Evolutionary conservation across 179 eudicot species (phyloP), one percentile per base, ranked within the genome.

Genomic region (Silene vulgaris): DNA sequence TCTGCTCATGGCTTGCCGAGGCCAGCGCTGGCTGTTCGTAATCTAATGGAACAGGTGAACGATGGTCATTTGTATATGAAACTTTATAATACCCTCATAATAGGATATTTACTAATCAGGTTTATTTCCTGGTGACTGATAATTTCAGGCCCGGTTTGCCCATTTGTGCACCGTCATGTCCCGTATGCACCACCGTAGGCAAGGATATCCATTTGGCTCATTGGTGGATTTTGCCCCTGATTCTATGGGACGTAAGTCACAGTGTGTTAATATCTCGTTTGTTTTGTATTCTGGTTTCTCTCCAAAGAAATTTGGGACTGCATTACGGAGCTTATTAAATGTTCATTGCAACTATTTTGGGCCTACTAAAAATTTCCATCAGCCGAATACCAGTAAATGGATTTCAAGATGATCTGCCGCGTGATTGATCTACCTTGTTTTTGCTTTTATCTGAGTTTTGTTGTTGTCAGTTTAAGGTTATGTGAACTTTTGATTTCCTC

Each of bases 141-240:
- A 13, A 20, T 63, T 76, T 68, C 82, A 95, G 99, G 96, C 99
- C 74, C 90, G 97, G 74, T 96, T 89, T 85, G 99, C 96, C 75
- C 97, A 96, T 83, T 75, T 96, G 83, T 93, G 99, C 81, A 96
- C 97, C 19, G 89, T 86, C 73, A 96, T 93, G 99, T 89, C 99
- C 21, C 90, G 87, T 71, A 93, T 96, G 99, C 99, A 96, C 80
- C 99, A 96, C 71, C 90, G 99, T 66, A 79, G 99, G 71, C 90
- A 89, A 83, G 99, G 99, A 45, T 96, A 96, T 71, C 99, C 99
- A 29, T 96, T 96, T 79, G 99, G 99, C 74, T 89, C 97, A 9
- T 84, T 93, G 65, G 99, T 96, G 77, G 99, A 96, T 84, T 96
- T 96, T 86, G 92, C 97, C 14, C 93, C 99, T 60, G 97, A 96